Evolutionary conservation across 2,329 filamentous ascomycete genomes (phyloP), one percentile per base, ranked within the genome.

Genomic region (Sporothrix pseudoabietina): DNA sequence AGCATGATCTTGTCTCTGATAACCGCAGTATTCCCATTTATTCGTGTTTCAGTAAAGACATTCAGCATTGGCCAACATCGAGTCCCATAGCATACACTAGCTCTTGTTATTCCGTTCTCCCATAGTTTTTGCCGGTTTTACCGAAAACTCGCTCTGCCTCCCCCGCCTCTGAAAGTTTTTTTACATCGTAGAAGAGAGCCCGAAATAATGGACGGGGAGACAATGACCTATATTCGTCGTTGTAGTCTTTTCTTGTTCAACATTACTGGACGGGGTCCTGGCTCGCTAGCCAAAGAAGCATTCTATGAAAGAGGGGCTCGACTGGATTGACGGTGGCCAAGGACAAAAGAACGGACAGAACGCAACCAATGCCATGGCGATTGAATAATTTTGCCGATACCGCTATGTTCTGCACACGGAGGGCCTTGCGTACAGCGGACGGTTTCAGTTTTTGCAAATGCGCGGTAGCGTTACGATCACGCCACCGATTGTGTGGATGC

Each of bases 321-420:
- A 78, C 44, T 83, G 82, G 82, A 68, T 47, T 10, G 66, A 39
- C 69, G 76, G 71, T 8, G 75, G 73, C 8, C 65, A 52, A 6
- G 59, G 32, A n/a, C 32, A 66, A 16, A 26, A 16, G 70, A 75
- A 63, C 8, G 76, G 73, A 9, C 79, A 78, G 35, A 79, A 79
- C 22, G 73, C 82, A 73, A 81, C 81, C 16, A 87, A 88, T 79
- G 82, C 82, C 9, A 76, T 87, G 10, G 74, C 76, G 9, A 85
- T 87, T 76, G 82, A 85, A 75, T 85, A 85, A 65, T 87, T 86
- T 75, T 86, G 85, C 78, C 79, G 79, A 32, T 83, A 84, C 77
- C 83, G 82, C 61, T 85, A 85, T 77, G 78, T 86, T 69, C 78
- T 85, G 16, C 82, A 86, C 76, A 85, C 84, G 0, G 84, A 86